Percentiles rank a stretch among this genome's conserved stretches.
Evolutionary conservation across 2,329 filamentous ascomycete species (phyloP).

Genomic region (Colletotrichum sp.): DNA sequence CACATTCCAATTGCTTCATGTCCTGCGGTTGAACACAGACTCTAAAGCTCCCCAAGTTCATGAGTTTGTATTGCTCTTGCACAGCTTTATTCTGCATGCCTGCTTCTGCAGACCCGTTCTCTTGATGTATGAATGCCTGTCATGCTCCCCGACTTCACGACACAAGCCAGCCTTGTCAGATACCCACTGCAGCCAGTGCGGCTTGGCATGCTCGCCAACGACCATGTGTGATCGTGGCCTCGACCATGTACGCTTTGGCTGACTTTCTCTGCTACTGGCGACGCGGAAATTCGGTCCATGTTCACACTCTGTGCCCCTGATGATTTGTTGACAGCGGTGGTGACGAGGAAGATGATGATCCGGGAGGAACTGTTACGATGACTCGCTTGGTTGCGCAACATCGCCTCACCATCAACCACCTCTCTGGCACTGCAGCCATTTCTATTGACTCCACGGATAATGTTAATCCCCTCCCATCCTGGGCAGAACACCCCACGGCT

Average conservation of each 20-base stretch:
- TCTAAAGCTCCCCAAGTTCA: not conserved
- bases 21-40: not conserved
- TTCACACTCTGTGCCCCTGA: not conserved
- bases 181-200: accelerated
- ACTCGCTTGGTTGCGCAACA: not conserved
- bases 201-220: not conserved
- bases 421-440: not conserved
- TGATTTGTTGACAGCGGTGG: not conserved
- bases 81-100: not conserved
- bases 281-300: not conserved
- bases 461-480: too few species aligned
- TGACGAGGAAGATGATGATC: accelerated
- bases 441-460: not conserved
- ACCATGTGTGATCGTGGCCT: accelerated
- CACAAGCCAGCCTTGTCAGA: not conserved
- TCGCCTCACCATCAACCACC: not conserved
- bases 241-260: not conserved
- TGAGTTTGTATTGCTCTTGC: too few species aligned
- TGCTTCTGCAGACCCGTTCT: not conserved
- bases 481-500: too few species aligned
- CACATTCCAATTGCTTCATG: not conserved
- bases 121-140: not conserved
- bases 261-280: not conserved
- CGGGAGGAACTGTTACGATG: not conserved
- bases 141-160: not conserved